Percentiles rank a stretch among this genome's conserved stretches.
Conservation (phyloP, 2,329 filamentous ascomycete genomes). For the Colletotrichum siamense region DNA sequence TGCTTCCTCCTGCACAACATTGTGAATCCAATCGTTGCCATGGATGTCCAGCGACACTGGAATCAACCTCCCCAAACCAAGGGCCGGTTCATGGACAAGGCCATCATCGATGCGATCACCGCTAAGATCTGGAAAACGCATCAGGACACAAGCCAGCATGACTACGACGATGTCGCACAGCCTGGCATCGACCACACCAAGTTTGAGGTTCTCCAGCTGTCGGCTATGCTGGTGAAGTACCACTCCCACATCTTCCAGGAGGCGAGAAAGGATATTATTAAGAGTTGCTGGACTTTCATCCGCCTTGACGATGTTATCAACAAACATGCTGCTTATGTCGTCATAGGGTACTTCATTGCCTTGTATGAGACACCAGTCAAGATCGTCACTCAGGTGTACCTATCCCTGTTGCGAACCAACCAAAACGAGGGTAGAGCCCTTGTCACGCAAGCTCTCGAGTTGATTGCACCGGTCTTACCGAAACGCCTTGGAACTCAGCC, state of each 20-base stretch:
- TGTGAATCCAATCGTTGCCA: constrained; percentile 94
- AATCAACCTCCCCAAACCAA: constrained; percentile 59
- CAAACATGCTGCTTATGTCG: constrained; percentile 96
- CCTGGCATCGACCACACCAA: constrained; percentile 92
- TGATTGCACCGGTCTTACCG: constrained; percentile 92
- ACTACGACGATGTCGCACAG: constrained; percentile 84
- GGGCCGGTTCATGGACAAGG: constrained; percentile 80
- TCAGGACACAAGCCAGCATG: constrained; percentile 80
- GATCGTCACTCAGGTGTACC: constrained; percentile 95
- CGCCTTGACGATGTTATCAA: constrained; percentile 98
- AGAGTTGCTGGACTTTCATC: constrained; percentile 99
- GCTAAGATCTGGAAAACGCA: constrained; percentile 94
- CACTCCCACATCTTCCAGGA: constrained; percentile 88
- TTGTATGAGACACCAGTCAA: constrained; percentile 96
- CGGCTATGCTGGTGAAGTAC: constrained; percentile 94
- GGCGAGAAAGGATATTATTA: constrained; percentile 96
- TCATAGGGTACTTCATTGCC: constrained; percentile 97
- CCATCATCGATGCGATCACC: constrained; percentile 88
- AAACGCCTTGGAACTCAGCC: constrained; percentile 75
- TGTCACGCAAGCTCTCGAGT: constrained; percentile 90
- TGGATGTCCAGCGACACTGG: constrained; percentile 91
- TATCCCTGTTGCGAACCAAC: constrained; percentile 87
- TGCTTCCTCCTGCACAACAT: constrained; percentile 91
- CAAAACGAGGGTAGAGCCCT: constrained; percentile 92
- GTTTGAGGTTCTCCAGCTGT: constrained; percentile 95